These are phyloP conservation scores for Trichophaea hybrida DNA, from an alignment of 2,329 filamentous ascomycete species.

Conservation along the genomic window DNA sequence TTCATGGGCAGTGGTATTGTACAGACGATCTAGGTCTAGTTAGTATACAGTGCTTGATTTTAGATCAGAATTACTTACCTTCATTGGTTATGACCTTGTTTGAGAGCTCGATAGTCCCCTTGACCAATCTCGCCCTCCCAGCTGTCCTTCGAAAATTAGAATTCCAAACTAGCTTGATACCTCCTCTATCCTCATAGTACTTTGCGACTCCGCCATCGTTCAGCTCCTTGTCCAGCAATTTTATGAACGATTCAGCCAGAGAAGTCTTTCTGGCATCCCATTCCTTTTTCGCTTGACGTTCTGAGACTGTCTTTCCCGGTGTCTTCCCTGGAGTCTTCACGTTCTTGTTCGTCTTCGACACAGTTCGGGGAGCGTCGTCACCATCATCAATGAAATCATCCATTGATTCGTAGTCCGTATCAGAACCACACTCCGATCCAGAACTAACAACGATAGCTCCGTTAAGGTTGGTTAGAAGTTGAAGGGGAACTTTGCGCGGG, in stretches of 20 bases:
- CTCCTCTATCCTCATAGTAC: constrained; percentile 50
- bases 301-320: constrained; percentile 29
- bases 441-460: constrained; percentile 18
- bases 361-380: background rate
- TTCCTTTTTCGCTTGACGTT: constrained; percentile 34
- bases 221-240: constrained; percentile 52
- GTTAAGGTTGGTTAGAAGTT: constrained; percentile 3
- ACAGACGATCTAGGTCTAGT: background rate
- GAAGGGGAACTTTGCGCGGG: constrained; percentile 33
- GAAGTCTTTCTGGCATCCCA: constrained; percentile 50
- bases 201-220: constrained; percentile 44
- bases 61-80: constrained; percentile 12
- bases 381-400: constrained; percentile 25
- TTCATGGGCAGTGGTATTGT: constrained; percentile 48
- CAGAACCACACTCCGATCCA: background rate
- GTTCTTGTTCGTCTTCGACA: constrained; percentile 16
- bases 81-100: constrained; percentile 73
- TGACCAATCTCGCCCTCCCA: constrained; percentile 33
- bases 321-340: constrained; percentile 28
- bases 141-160: constrained; percentile 70
- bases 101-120: constrained; percentile 59
- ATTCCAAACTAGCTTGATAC: constrained; percentile 57
- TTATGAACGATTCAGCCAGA: constrained; percentile 49
- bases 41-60: background rate
- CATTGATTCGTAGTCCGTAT: constrained; percentile 15